These are phyloP conservation scores for Sonneratia caseolaris DNA, from an alignment of 345 rosid genomes.

Conservation along the genomic window DNA sequence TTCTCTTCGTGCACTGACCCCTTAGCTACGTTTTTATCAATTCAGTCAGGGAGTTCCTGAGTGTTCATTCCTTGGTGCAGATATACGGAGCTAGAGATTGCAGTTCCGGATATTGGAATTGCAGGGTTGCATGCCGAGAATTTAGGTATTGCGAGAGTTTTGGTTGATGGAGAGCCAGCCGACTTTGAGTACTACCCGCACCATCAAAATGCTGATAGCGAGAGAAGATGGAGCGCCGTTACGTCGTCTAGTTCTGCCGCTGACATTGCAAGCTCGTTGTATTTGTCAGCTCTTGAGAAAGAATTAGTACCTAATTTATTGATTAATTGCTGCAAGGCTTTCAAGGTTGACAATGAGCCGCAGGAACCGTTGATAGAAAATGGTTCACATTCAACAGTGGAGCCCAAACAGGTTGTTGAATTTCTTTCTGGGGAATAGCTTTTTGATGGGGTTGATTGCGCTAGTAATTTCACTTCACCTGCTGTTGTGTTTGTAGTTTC, in stretches of 20 bases:
- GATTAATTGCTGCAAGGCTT: conserved; percentile 86
- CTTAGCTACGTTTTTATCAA: too few relatives aligned
- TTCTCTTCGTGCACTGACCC: too few relatives aligned
- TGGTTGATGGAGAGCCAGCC: conserved; percentile 83
- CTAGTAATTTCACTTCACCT: not conserved
- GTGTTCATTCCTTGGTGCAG: conserved; percentile 20
- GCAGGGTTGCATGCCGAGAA: conserved; percentile 91
- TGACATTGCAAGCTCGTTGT: conserved; percentile 61
- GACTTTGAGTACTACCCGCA: conserved; percentile 88
- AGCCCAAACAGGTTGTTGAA: conserved; percentile 56
- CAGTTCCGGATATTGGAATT: conserved; percentile 85
- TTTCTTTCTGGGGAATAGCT: not conserved
- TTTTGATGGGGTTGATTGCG: not conserved
- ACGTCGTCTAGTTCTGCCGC: conserved; percentile 65
- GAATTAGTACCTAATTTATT: conserved; percentile 70
- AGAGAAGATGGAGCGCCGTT: conserved; percentile 50
- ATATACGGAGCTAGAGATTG: conserved; percentile 83
- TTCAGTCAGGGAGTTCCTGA: not conserved
- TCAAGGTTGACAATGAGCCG: conserved; percentile 48
- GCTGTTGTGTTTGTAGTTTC: not conserved
- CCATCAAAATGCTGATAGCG: conserved; percentile 27
- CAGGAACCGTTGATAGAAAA: conserved; percentile 45
- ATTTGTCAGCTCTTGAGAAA: conserved; percentile 49
- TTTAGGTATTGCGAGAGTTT: conserved; percentile 73
- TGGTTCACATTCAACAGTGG: conserved; percentile 46